Percentiles rank a stretch among this genome's conserved stretches.
Evolutionary conservation across 495 filamentous ascomycete species (phyloP).

Genomic region (Poronia punctata): DNA sequence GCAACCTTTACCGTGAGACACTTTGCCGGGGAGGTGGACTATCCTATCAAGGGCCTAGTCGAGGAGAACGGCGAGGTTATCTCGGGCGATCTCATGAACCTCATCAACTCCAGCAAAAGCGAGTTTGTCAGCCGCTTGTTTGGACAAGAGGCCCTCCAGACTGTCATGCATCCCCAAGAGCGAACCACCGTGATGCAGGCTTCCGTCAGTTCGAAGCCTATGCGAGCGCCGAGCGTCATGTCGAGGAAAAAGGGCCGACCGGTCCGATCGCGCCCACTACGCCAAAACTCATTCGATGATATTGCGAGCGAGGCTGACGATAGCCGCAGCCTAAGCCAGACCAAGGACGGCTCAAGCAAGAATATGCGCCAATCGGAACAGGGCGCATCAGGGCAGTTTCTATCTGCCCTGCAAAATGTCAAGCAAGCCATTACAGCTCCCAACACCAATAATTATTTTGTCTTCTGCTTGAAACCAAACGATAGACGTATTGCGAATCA

Average conservation of each 20-base stretch:
- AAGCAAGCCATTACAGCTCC: constrained; percentile 71
- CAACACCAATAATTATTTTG: constrained; percentile 86
- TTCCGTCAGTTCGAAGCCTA: constrained; percentile 87
- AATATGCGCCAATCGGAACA: constrained; percentile 50
- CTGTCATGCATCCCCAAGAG: constrained; percentile 84
- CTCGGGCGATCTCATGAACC: constrained; percentile 90
- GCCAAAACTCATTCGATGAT: constrained; percentile 49
- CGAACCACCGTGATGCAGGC: constrained; percentile 90
- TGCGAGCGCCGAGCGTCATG: constrained; percentile 89
- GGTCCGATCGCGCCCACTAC: constrained; percentile 29
- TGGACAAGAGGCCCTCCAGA: constrained; percentile 85
- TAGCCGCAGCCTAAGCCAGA: constrained; percentile 18
- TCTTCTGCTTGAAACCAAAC: constrained; percentile 96
- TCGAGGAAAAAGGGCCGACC: constrained; percentile 48
- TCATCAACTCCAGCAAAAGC: constrained; percentile 80
- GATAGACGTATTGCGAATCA: constrained; percentile 96
- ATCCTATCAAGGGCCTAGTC: constrained; percentile 72
- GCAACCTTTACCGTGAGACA: constrained; percentile 86
- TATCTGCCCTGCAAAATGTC: constrained; percentile 82
- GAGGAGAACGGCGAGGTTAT: constrained; percentile 96
- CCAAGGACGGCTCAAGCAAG: constrained; percentile 21
- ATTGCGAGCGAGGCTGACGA: constrained; percentile 37
- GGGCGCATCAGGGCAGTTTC: constrained; percentile 86
- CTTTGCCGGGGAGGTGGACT: constrained; percentile 96
- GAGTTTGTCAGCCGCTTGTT: constrained; percentile 86